Evolutionary conservation across 2,329 filamentous ascomycete genomes (phyloP), one percentile per base, ranked within the genome.

Genomic region (Pseudogymnoascus sp.): DNA sequence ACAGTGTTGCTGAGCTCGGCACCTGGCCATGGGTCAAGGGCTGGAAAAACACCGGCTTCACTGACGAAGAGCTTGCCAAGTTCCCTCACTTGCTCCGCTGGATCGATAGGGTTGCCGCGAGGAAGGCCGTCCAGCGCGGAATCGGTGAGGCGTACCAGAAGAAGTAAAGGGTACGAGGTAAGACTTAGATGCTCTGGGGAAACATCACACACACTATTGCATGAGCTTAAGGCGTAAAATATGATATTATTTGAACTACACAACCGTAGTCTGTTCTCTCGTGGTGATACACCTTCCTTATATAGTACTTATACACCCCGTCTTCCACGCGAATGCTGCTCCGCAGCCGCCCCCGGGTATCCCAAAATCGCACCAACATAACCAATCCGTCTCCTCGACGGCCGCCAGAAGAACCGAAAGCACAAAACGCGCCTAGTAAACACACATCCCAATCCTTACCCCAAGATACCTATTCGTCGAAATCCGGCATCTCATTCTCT

Each of bases 21-120:
- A 78, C 79, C 1, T 83, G 79, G 79, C 75, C 79, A 28, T 82
- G 79, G 80, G 74, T 81, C 37, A 80, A 77, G 68, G 73, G 71
- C 4, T 82, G 78, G 77, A 74, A 77, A 67, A 69, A 71, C 51
- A 73, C 69, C 31, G 78, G 79, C 0, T 78, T 81, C 67, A 77
- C 74, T 2, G 69, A 79, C 63, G 77, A 83, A 65, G 80, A 84
- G 25, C 76, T 83, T 71, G 71, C 78, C 16, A 67, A 71, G 1
- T 84, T 84, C 71, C 82, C 81, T 25, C 77, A 81, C 68, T 41
- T 85, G 67, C 70, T 81, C 65, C 76, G 79, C 70, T 85, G 82
- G 83, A 76, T 83, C 67, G 79, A 81, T 65, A 73, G 81, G 8
- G 81, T 84, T 72, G 77, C 77, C 4, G 75, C 76, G 69, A 71